Conservation (phyloP, 2,329 filamentous ascomycete genomes). For the Cladosporium sphaerospermum region DNA sequence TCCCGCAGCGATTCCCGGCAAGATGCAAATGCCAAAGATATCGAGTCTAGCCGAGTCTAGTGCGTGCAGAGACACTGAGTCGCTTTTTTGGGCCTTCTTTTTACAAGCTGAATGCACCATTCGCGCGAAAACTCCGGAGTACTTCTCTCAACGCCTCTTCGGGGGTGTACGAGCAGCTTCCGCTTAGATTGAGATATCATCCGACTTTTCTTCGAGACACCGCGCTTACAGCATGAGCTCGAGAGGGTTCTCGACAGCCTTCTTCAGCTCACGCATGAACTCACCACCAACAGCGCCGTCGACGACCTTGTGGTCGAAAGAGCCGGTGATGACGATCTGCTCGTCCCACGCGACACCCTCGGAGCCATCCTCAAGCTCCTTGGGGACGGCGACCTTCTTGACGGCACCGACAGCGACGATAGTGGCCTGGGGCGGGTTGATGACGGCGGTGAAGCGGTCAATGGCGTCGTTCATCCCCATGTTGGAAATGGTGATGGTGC, state of each 20-base stretch:
- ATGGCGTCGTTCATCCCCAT: constrained; percentile 99
- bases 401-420: constrained; percentile 94
- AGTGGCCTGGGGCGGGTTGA: constrained; percentile 95
- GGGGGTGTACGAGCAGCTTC: no score
- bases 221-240: constrained; percentile 72
- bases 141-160: no score
- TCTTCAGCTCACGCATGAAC: constrained; percentile 96
- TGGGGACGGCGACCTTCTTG: constrained; percentile 87
- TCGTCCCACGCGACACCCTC: constrained; percentile 81
- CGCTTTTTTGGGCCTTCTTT: no score
- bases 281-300: constrained; percentile 94
- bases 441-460: constrained; percentile 94
- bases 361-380: constrained; percentile 74
- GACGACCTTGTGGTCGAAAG: constrained; percentile 98
- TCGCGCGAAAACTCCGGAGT: no score
- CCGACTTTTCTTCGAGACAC: neutral
- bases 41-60: no score
- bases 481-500: constrained; percentile 98
- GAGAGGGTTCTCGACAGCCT: constrained; percentile 93
- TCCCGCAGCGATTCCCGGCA: no score
- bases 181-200: no score
- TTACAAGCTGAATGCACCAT: no score
- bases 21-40: no score
- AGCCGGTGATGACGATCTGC: constrained; percentile 88
- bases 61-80: no score